Conservation (phyloP, 2,329 filamentous ascomycete species). For the Penicillium sp. region DNA sequence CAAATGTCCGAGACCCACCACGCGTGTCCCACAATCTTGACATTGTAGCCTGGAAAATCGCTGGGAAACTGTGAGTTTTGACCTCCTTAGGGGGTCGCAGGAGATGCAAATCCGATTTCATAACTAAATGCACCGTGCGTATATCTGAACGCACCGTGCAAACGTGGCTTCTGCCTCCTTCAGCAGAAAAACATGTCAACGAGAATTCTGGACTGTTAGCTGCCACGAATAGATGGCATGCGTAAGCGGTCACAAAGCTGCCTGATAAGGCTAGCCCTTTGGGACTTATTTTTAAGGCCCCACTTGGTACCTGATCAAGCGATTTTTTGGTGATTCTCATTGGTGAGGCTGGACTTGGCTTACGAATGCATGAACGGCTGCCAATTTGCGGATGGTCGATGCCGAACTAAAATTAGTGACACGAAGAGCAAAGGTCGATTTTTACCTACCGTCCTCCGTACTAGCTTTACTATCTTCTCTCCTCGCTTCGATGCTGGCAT, state of each 20-base stretch:
- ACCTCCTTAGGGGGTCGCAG: no score
- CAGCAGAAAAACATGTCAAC: neutral
- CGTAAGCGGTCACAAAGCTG: neutral
- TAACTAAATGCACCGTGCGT: neutral
- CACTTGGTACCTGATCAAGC: slow-evolving; percentile 3
- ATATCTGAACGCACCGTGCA: neutral
- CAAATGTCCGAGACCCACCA: neutral
- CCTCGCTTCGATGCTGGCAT: neutral
- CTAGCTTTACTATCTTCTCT: neutral
- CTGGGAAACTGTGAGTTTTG: neutral
- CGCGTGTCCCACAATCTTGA: neutral
- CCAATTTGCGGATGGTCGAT: neutral
- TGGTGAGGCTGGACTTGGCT: neutral
- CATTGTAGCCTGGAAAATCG: neutral
- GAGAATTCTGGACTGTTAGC: neutral
- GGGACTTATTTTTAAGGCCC: neutral
- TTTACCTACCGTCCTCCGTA: no score
- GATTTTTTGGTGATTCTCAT: neutral
- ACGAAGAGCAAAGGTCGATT: neutral
- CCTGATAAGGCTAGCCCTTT: neutral
- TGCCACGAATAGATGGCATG: neutral
- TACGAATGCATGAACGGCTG: neutral
- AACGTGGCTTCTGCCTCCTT: neutral
- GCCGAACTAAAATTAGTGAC: slow-evolving; percentile 4
- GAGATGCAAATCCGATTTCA: no score